Percentiles rank a stretch among this genome's conserved stretches.
Evolutionary conservation across 768 basidiomycete genomes (phyloP).

Genomic region (Suillus subluteus): DNA sequence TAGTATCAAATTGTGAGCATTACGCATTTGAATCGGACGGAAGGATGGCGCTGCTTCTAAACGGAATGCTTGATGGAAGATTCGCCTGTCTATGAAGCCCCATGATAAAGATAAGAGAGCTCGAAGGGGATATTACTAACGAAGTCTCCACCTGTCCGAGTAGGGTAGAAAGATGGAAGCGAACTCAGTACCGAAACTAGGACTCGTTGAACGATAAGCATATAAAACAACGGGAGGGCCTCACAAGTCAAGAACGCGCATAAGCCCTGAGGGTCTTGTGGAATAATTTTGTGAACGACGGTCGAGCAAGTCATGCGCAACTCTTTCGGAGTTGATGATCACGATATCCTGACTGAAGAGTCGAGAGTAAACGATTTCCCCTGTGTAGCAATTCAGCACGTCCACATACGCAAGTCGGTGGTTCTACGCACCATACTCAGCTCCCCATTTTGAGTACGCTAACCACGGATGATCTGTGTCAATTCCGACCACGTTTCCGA

Average conservation of each 20-base stretch:
- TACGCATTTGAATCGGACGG: slow-evolving; percentile 37
- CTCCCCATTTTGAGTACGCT: slow-evolving; percentile 24
- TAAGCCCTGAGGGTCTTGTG: slow-evolving; percentile 23
- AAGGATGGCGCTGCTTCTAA: slow-evolving; percentile 31
- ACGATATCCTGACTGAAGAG: slow-evolving; percentile 28
- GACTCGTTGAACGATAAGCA: not conserved
- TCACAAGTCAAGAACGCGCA: slow-evolving; percentile 25
- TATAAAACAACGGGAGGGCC: not conserved
- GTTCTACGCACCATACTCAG: slow-evolving; percentile 22
- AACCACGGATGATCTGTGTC: slow-evolving; percentile 26
- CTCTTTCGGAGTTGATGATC: slow-evolving; percentile 29
- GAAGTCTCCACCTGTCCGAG: slow-evolving; percentile 32
- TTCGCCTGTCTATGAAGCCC: slow-evolving; percentile 20
- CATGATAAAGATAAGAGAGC: not conserved
- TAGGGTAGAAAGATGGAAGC: slow-evolving; percentile 29
- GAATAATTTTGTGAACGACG: slow-evolving; percentile 28
- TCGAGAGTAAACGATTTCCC: slow-evolving; percentile 27
- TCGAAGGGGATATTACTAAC: slow-evolving; percentile 6
- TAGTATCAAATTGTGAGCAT: slow-evolving; percentile 34
- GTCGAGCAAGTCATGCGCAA: slow-evolving; percentile 29
- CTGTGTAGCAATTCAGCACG: slow-evolving; percentile 12
- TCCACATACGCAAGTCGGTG: not conserved
- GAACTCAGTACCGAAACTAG: slow-evolving; percentile 30
- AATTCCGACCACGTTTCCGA: slow-evolving; percentile 26
- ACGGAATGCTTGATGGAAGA: slow-evolving; percentile 42